Evolutionary conservation across 2,329 filamentous ascomycete genomes (phyloP).

Genomic region (Chrysoporthe cubensis): DNA sequence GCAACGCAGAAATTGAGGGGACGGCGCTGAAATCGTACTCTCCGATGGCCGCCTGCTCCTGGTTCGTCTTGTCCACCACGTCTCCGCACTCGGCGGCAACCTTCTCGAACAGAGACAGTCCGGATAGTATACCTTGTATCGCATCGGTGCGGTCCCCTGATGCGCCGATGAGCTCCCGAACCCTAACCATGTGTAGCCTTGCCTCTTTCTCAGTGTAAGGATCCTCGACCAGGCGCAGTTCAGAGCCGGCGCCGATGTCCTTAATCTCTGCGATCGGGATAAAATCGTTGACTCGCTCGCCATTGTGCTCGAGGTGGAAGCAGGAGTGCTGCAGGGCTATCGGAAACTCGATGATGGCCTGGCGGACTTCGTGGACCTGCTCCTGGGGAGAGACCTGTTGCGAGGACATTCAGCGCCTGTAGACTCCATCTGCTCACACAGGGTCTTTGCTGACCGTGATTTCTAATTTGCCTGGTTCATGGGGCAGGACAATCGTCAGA

Average conservation of each 20-base stretch:
- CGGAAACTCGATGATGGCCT: slow-evolving; percentile 93
- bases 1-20: slow-evolving; percentile 69
- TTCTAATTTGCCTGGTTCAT: slow-evolving; percentile 77
- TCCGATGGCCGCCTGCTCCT: slow-evolving; percentile 47
- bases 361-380: slow-evolving; percentile 95
- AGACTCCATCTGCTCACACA: slow-evolving; percentile 20
- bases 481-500: slow-evolving; percentile 79
- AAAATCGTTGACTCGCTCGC: slow-evolving; percentile 92
- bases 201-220: slow-evolving; percentile 99
- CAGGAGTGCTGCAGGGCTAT: slow-evolving; percentile 96
- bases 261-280: slow-evolving; percentile 88
- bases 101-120: slow-evolving; percentile 83
- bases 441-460: slow-evolving; percentile 69
- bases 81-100: slow-evolving; percentile 57
- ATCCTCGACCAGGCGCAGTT: slow-evolving; percentile 84
- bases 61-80: slow-evolving; percentile 52
- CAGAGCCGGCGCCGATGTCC: slow-evolving; percentile 75
- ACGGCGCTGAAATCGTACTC: slow-evolving; percentile 78
- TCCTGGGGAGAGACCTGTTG: slow-evolving; percentile 84
- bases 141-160: slow-evolving; percentile 86
- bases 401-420: slow-evolving; percentile 32
- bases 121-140: slow-evolving; percentile 83
- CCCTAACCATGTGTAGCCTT: slow-evolving; percentile 87
- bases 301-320: slow-evolving; percentile 94
- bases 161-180: slow-evolving; percentile 91